Evolutionary conservation across 257 asterid species (phyloP).

Genomic region (Mentha longifolia): DNA sequence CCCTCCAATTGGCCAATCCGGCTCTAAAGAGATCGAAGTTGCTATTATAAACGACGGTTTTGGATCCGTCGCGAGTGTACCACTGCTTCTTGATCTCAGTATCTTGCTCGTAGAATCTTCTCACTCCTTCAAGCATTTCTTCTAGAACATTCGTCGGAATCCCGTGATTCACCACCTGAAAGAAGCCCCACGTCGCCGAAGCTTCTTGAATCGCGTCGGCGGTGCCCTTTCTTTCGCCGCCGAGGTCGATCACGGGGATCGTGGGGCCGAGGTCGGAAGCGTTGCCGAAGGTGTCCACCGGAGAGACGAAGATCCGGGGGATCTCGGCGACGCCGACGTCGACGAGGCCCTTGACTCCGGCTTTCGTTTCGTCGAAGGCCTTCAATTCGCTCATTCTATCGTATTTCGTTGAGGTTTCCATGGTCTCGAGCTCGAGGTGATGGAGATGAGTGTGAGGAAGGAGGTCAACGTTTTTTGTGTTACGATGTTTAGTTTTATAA

Average conservation of each 20-base stretch:
- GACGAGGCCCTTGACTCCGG: conserved; percentile 61
- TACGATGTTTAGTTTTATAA: too few relatives aligned
- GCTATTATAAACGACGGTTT: conserved; percentile 44
- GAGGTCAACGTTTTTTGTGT: too few relatives aligned
- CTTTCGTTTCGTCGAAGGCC: conserved; percentile 54
- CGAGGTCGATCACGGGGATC: conserved; percentile 50
- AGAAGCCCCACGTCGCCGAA: conserved; percentile 44
- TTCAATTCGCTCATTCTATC: conserved; percentile 40
- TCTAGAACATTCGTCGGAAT: conserved; percentile 33
- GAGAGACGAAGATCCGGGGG: conserved; percentile 48
- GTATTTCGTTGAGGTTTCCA: conserved; percentile 23
- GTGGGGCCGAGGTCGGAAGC: not conserved
- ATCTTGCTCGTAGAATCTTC: conserved; percentile 47
- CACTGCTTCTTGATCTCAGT: conserved; percentile 36
- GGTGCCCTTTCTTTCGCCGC: conserved; percentile 25
- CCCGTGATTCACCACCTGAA: conserved; percentile 54
- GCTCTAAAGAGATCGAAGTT: conserved; percentile 48
- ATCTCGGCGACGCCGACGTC: conserved; percentile 45
- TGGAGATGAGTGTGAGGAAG: too few relatives aligned
- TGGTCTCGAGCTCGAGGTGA: not conserved
- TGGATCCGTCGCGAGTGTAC: conserved; percentile 44
- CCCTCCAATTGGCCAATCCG: conserved; percentile 50
- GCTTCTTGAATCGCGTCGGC: conserved; percentile 34
- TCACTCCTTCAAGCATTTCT: conserved; percentile 47
- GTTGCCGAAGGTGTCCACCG: not conserved